phyloP scores from a whole-genome alignment of 2,329 filamentous ascomycete genomes.

The Diaporthe aspalathi region DNA sequence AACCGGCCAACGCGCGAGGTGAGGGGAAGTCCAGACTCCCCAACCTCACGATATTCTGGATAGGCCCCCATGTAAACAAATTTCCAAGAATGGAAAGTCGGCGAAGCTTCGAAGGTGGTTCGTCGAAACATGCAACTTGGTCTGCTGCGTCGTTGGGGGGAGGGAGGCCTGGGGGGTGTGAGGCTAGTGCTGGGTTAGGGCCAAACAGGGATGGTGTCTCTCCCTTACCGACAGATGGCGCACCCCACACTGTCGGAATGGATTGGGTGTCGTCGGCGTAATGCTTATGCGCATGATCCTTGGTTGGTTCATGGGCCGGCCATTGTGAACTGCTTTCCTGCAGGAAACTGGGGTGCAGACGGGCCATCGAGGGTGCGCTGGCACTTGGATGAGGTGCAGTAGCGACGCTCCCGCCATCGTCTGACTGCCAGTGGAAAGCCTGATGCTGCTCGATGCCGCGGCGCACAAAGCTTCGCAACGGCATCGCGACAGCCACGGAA shows the following conservation, averaged over 20 bases:
- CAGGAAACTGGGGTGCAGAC: constrained; percentile 21
- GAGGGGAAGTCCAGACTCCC: constrained; percentile 5
- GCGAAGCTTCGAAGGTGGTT: constrained; percentile 26
- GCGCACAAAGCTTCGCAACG: constrained; percentile 19
- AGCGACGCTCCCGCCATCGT: constrained; percentile 8
- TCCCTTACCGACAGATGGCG: constrained; percentile 23
- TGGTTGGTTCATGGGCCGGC: constrained; percentile 10
- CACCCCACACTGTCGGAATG: constrained; percentile 28
- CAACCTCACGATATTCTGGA: constrained; percentile 35
- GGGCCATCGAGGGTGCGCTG: constrained; percentile 21
- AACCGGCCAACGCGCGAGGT: constrained; percentile 11
- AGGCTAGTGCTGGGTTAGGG: constrained; percentile 32
- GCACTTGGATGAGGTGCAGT: constrained; percentile 5
- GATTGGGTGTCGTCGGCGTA: constrained; percentile 22
- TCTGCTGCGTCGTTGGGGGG: background rate
- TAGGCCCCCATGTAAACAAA: constrained; percentile 35
- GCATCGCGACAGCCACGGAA: constrained; percentile 14
- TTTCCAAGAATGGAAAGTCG: constrained; percentile 16
- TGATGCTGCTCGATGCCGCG: constrained; percentile 21
- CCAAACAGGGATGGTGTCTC: constrained; percentile 23
- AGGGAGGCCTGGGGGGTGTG: background rate
- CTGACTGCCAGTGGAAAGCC: constrained; percentile 34
- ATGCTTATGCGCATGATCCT: constrained; percentile 19
- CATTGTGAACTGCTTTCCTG: constrained; percentile 12
- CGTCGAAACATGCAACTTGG: constrained; percentile 27